These are phyloP conservation scores for Diphasiastrum complanatum DNA, from an alignment of 83 land plant species.

Conservation along the genomic window DNA sequence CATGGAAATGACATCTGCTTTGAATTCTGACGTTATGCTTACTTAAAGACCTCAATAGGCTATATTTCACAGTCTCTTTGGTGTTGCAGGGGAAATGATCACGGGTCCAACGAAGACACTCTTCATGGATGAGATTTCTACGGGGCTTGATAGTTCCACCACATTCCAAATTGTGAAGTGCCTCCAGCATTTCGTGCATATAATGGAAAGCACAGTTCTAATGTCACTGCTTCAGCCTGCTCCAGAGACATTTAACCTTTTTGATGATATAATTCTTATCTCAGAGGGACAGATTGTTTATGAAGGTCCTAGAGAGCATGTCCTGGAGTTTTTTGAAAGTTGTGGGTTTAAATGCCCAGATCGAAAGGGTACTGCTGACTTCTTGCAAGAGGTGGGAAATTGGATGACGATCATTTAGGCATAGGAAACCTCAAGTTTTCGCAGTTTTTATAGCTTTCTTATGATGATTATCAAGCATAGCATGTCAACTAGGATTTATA, in stretches of 20 bases:
- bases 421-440: no score
- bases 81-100: slow-evolving; percentile 24
- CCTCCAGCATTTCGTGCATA: slow-evolving; percentile 24
- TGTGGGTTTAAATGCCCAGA: slow-evolving; percentile 69
- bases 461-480: no score
- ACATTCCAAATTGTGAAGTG: slow-evolving; percentile 26
- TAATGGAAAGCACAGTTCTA: slow-evolving; percentile 41
- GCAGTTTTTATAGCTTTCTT: no score
- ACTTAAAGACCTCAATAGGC: not conserved
- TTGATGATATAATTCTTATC: slow-evolving; percentile 63
- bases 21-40: no score
- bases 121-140: slow-evolving; percentile 35
- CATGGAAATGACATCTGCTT: no score
- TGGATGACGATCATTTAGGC: no score
- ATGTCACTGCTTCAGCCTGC: slow-evolving; percentile 75
- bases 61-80: not conserved
- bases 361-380: slow-evolving; percentile 61
- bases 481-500: not conserved
- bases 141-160: slow-evolving; percentile 32
- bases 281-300: slow-evolving; percentile 64
- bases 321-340: slow-evolving; percentile 53
- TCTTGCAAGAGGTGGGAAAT: slow-evolving; percentile 80
- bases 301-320: slow-evolving; percentile 55
- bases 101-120: slow-evolving; percentile 27
- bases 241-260: slow-evolving; percentile 63